phyloP scores from a whole-genome alignment of 129 eudicot genomes.

The Chrysanthemum lavandulifolium region DNA sequence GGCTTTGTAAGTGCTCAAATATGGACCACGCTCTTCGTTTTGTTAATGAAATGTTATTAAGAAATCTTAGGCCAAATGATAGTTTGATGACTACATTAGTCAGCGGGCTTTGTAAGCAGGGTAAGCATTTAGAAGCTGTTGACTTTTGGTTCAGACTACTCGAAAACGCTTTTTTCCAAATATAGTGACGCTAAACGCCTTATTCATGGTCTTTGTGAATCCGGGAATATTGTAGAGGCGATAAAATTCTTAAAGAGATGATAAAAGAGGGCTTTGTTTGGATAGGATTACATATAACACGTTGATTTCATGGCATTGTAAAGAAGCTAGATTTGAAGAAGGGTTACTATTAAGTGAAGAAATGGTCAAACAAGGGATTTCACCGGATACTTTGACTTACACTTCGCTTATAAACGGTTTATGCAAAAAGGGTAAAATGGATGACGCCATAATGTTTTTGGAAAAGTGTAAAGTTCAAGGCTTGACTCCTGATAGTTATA shows the following conservation, averaged over 20 bases:
- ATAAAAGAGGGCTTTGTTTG: conserved; percentile 38
- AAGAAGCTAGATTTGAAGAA: conserved; percentile 50
- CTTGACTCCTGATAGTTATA: conserved; percentile 45
- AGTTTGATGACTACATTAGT: conserved; percentile 53
- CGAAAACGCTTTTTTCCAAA: conserved; percentile 47
- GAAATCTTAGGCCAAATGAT: conserved; percentile 65
- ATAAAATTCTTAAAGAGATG: conserved; percentile 52
- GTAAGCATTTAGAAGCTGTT: conserved; percentile 67
- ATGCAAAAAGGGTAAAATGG: conserved; percentile 66
- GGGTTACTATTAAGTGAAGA: conserved; percentile 59
- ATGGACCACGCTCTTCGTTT: conserved; percentile 44
- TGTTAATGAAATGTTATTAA: conserved; percentile 53
- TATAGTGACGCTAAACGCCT: conserved; percentile 71
- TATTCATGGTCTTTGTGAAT: conserved; percentile 64
- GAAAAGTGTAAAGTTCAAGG: conserved; percentile 52
- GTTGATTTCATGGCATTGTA: conserved; percentile 63
- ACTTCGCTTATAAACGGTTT: conserved; percentile 57
- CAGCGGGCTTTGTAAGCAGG: conserved; percentile 52
- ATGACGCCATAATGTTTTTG: conserved; percentile 56
- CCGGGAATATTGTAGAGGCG: conserved; percentile 47
- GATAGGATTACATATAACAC: conserved; percentile 67
- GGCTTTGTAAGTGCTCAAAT: conserved; percentile 46
- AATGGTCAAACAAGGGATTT: conserved; percentile 51
- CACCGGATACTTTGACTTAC: conserved; percentile 57
- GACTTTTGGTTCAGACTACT: conserved; percentile 55